Conservation (phyloP, 2,329 filamentous ascomycete species). For the Ascochyta fabae region DNA sequence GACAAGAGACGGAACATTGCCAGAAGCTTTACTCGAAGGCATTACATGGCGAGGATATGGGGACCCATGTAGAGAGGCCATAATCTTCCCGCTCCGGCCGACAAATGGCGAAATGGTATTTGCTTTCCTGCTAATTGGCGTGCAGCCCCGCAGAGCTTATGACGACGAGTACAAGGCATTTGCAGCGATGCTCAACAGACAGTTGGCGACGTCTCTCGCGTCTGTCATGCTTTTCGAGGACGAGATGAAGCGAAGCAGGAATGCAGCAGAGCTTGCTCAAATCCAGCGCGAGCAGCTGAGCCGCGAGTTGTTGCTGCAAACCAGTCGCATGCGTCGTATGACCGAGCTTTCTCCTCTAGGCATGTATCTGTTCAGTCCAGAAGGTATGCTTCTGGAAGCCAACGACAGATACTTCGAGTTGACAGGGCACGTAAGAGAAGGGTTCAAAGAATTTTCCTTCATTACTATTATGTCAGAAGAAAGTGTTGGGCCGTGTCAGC, state of each 20-base stretch:
- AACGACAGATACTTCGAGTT: slow-evolving; percentile 59
- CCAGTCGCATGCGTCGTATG: slow-evolving; percentile 44
- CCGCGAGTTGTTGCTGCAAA: slow-evolving; percentile 38
- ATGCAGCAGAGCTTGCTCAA: slow-evolving; percentile 36
- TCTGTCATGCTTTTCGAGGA: slow-evolving; percentile 44
- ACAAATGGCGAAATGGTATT: slow-evolving; percentile 41
- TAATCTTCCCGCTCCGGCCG: slow-evolving; percentile 42
- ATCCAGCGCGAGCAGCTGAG: slow-evolving; percentile 38
- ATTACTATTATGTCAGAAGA: slow-evolving; percentile 50
- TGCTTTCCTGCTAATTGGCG: slow-evolving; percentile 41
- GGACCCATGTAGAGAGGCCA: slow-evolving; percentile 42
- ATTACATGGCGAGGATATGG: slow-evolving; percentile 44
- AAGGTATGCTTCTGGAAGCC: slow-evolving; percentile 51
- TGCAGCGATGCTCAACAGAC: slow-evolving; percentile 39
- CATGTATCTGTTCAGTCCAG: slow-evolving; percentile 45
- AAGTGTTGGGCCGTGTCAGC: slow-evolving; percentile 40
- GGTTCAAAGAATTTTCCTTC: slow-evolving; percentile 52
- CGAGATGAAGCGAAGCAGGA: slow-evolving; percentile 37
- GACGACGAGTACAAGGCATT: slow-evolving; percentile 44
- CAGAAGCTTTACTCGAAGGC: slow-evolving; percentile 34
- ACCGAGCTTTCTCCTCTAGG: slow-evolving; percentile 43
- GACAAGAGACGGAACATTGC: slow-evolving; percentile 35
- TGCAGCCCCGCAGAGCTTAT: slow-evolving; percentile 44
- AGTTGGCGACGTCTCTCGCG: slow-evolving; percentile 43
- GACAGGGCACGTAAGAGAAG: slow-evolving; percentile 52